Percentiles rank a stretch among this genome's conserved stretches.
Evolutionary conservation across 176 grass and related monocot genomes (phyloP).

Genomic region (Zoysia pacifica): DNA sequence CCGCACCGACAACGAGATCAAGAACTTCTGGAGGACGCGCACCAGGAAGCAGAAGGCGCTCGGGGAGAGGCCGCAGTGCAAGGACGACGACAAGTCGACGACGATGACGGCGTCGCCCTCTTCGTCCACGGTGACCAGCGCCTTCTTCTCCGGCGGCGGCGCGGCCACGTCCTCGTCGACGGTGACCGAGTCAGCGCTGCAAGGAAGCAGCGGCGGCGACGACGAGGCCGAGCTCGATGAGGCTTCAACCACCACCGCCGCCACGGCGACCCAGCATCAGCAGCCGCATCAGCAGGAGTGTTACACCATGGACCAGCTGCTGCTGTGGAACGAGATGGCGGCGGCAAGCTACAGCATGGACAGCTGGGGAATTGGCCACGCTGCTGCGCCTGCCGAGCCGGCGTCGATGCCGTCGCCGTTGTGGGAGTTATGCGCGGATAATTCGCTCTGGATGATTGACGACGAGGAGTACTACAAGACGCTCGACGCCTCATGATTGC

Average conservation of each 20-base stretch:
- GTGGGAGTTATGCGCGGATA: constrained; percentile 70
- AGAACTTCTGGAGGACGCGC: constrained; percentile 99
- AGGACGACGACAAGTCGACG: not conserved
- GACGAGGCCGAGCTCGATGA: constrained; percentile 43
- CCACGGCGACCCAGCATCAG: constrained; percentile 23
- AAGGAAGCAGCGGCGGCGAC: not conserved
- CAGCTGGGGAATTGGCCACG: constrained; percentile 18
- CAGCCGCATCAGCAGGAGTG: not conserved
- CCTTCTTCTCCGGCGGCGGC: constrained; percentile 36
- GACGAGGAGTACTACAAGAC: constrained; percentile 72
- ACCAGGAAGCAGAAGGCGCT: constrained; percentile 77
- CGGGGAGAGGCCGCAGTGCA: constrained; percentile 22
- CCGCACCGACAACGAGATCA: constrained; percentile 99
- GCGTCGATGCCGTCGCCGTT: constrained; percentile 47
- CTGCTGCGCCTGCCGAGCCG: not conserved
- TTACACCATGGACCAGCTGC: constrained; percentile 53
- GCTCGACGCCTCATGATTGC: constrained; percentile 39
- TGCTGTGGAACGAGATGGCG: constrained; percentile 79
- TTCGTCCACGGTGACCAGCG: constrained; percentile 32
- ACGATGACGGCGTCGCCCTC: constrained; percentile 9
- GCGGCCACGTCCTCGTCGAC: constrained; percentile 1
- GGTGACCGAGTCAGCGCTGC: not conserved
- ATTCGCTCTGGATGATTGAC: constrained; percentile 81
- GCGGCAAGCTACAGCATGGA: constrained; percentile 42
- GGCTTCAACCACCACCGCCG: not conserved